phyloP scores from a whole-genome alignment of 371 early-diverging fungal species.

The Apophysomyces trapeziformis region DNA sequence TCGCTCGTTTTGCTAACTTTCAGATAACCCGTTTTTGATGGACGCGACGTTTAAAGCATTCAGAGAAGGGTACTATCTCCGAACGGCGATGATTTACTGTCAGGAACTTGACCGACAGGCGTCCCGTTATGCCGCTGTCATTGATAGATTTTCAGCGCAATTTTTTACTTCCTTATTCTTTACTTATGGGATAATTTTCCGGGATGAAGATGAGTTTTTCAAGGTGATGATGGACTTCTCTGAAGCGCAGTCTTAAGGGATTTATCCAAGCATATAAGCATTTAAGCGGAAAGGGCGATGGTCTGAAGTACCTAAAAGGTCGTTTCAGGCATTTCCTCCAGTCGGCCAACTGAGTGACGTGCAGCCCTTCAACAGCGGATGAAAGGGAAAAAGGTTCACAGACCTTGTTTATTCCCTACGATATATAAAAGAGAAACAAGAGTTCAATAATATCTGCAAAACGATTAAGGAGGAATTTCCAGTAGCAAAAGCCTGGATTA shows the following conservation, averaged over 20 bases:
- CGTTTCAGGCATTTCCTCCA: neutral
- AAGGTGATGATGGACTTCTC: neutral
- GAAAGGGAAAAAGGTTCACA: neutral
- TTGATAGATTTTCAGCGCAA: neutral
- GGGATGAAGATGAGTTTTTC: neutral
- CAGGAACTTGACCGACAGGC: neutral
- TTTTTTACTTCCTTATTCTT: neutral
- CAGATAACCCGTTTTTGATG: neutral
- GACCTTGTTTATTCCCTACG: neutral
- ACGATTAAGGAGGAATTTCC: neutral
- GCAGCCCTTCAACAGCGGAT: neutral
- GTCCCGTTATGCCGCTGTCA: neutral
- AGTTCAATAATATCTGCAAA: neutral
- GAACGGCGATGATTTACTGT: neutral
- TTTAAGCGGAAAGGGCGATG: neutral
- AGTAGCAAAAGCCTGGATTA: neutral
- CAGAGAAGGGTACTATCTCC: neutral
- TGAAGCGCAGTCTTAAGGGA: neutral
- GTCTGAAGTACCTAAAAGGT: neutral
- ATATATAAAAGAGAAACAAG: neutral
- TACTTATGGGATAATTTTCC: neutral
- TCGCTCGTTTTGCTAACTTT: neutral
- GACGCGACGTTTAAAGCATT: neutral
- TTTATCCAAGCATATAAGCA: neutral
- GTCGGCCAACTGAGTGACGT: neutral